phyloP scores from a whole-genome alignment of 2,329 filamentous ascomycete genomes.

The Arthrobotrys sphaeroides region DNA sequence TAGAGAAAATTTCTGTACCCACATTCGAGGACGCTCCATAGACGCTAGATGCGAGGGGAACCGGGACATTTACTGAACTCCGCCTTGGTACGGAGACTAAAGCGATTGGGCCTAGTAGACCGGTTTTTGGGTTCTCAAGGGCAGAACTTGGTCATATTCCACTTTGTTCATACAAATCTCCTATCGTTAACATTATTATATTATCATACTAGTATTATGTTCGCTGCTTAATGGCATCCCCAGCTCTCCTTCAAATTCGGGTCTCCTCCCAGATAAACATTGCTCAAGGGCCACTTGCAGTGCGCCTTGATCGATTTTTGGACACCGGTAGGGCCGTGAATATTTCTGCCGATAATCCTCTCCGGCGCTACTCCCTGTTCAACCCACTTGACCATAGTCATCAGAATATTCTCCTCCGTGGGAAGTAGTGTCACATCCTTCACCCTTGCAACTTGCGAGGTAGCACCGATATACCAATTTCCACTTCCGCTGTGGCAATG shows the following conservation, averaged over 20 bases:
- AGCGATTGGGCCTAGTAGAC: too few relatives aligned
- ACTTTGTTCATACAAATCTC: too few relatives aligned
- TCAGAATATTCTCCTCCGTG: conserved; percentile 58
- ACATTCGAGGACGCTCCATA: too few relatives aligned
- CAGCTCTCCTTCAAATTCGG: conserved; percentile 1
- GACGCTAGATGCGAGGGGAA: too few relatives aligned
- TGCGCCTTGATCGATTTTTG: conserved; percentile 2
- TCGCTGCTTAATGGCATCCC: background rate
- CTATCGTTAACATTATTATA: background rate
- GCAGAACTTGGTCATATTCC: too few relatives aligned
- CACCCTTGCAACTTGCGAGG: background rate
- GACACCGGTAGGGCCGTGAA: background rate
- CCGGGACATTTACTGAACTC: too few relatives aligned
- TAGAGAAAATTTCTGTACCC: too few relatives aligned
- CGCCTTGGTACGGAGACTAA: too few relatives aligned
- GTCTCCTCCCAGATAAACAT: conserved; percentile 13
- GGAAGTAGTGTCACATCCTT: background rate
- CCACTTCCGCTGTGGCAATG: conserved; percentile 60
- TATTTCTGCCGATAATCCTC: conserved; percentile 55
- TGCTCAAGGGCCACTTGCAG: conserved; percentile 27
- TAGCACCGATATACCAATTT: conserved; percentile 33
- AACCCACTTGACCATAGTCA: conserved; percentile 66
- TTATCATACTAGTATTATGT: background rate
- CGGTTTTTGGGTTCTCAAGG: too few relatives aligned
- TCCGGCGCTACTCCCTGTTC: conserved; percentile 62